Evolutionary conservation across 2,329 filamentous ascomycete genomes (phyloP), one percentile per base, ranked within the genome.

Genomic region (Cladophialophora yegresii): DNA sequence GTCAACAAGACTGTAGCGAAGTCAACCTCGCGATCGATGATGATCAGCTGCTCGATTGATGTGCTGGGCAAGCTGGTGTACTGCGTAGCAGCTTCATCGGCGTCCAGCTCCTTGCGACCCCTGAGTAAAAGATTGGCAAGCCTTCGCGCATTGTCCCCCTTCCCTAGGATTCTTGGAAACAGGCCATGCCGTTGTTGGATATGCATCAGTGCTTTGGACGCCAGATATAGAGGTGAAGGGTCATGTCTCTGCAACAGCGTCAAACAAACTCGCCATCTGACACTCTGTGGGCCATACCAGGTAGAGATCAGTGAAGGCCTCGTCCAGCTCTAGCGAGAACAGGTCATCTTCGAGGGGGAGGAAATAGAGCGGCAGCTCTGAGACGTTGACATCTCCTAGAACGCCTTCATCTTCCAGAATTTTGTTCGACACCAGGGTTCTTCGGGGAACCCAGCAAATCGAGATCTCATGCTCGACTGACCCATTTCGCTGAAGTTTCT

Each of bases 1-100:
- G 93, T 98, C 60, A 99, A 87, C 16, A 99, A 83, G 0, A 90
- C 89, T 0, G 95, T 97, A 16, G 93, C 91, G 72, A 95, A 92
- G 76, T 99, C 95, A 61, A 96, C 89, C 75, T 97, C 93, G 56
- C 95, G 90, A 76, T 99, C 95, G 61, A 99, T 92, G 66, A 99
- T 90, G 72, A 99, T 93, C 65, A 97, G 82, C 73, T 89, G 96
- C 76, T 99, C 95, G 54, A 92, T 90, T 6, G 88, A 88, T 10
- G 89, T 89, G 76, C 95, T 98, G 12, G 95, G 93, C 10, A 91
- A 88, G 49, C 80, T 82, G 30, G 81, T 79, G 54, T 71, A 71
- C 40, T 65, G 69, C 3, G 69, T 71, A 12, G 66, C 63, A 22
- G 66, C 67, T 71, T 91, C 88, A 74, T 96, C 92, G 22, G 90